phyloP scores from a whole-genome alignment of 2,329 filamentous ascomycete genomes.

The Monosporascus cannonballus region DNA sequence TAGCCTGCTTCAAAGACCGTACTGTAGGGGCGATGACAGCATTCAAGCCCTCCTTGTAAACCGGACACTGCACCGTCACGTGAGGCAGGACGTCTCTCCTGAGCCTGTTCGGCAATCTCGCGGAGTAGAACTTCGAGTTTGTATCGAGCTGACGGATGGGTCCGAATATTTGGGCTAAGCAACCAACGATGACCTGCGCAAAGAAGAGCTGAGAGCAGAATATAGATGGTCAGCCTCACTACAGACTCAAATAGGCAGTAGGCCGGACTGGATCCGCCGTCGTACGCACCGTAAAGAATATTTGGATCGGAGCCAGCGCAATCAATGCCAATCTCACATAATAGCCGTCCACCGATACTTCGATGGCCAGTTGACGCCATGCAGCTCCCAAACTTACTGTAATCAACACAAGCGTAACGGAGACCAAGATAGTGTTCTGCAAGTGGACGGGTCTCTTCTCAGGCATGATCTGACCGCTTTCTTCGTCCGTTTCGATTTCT shows the following conservation, averaged over 20 bases:
- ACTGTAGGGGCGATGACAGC: slow-evolving; percentile 73
- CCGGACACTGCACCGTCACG: slow-evolving; percentile 78
- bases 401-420: slow-evolving; percentile 60
- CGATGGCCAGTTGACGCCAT: slow-evolving; percentile 62
- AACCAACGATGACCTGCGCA: slow-evolving; percentile 70
- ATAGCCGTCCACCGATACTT: slow-evolving; percentile 57
- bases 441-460: slow-evolving; percentile 63
- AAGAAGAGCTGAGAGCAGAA: slow-evolving; percentile 54
- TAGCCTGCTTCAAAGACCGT: slow-evolving; percentile 70
- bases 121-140: slow-evolving; percentile 82
- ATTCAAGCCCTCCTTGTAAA: slow-evolving; percentile 77
- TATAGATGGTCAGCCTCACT: not conserved
- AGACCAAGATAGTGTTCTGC: slow-evolving; percentile 63
- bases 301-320: slow-evolving; percentile 60
- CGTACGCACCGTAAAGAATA: slow-evolving; percentile 60
- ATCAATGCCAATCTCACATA: slow-evolving; percentile 61
- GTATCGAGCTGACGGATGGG: slow-evolving; percentile 65
- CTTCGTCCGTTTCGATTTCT: slow-evolving; percentile 60
- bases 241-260: not conserved
- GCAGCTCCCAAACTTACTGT: slow-evolving; percentile 62
- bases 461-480: slow-evolving; percentile 60
- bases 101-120: slow-evolving; percentile 58
- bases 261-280: not conserved
- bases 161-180: slow-evolving; percentile 68
- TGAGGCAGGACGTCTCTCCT: slow-evolving; percentile 56